Conservation (phyloP, 192 early-diverging fungal genomes). For the Chytriomyces sp. region DNA sequence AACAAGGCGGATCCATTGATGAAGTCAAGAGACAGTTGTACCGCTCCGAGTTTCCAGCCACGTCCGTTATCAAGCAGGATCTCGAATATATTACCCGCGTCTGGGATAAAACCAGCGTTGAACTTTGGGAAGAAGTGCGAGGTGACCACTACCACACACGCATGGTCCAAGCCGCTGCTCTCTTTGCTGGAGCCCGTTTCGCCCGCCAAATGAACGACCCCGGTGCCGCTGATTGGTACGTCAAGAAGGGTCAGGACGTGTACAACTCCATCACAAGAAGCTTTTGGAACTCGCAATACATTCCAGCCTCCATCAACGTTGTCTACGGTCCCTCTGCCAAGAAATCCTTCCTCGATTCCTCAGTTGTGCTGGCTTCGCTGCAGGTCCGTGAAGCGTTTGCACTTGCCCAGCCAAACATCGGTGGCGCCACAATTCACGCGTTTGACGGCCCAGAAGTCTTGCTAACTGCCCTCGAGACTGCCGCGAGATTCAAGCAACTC, state of each 20-base stretch:
- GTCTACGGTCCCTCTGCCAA: not conserved
- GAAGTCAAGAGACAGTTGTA: conserved; percentile 34
- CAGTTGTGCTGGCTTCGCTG: not conserved
- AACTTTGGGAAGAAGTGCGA: conserved; percentile 82
- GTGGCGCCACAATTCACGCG: not conserved
- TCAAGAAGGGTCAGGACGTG: not conserved
- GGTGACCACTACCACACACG: conserved; percentile 75
- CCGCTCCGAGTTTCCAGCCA: conserved; percentile 25
- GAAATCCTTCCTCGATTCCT: not conserved
- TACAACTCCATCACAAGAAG: not conserved
- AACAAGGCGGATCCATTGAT: not conserved
- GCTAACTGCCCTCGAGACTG: conserved; percentile 3
- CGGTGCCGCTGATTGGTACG: not conserved
- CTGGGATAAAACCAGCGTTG: conserved; percentile 45
- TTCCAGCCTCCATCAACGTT: not conserved
- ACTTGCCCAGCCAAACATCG: not conserved
- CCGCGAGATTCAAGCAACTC: conserved; percentile 34
- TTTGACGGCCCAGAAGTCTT: conserved; percentile 9
- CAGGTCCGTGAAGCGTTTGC: not conserved
- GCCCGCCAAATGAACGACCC: conserved; percentile 47
- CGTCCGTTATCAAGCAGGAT: conserved; percentile 55
- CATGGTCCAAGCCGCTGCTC: conserved; percentile 64
- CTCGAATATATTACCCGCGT: conserved; percentile 62
- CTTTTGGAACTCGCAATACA: not conserved
- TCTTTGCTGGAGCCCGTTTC: conserved; percentile 63